Conservation (phyloP, 768 basidiomycete species). For the Russula brevipes region DNA sequence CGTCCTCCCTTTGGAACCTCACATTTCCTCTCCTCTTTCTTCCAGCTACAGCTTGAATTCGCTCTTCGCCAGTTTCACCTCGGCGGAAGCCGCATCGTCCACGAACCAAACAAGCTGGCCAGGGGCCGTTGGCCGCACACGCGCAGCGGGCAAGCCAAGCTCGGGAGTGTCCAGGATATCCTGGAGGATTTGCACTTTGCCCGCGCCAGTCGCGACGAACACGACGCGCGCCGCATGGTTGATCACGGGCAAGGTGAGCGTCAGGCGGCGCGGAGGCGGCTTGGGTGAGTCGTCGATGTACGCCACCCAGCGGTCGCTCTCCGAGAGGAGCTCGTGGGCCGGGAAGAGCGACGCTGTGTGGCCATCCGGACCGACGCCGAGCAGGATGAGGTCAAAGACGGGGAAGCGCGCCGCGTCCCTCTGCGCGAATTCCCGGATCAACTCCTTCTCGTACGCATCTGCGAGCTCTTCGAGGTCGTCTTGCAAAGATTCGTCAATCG, state of each 20-base stretch:
- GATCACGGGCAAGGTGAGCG: slow-evolving; percentile 86
- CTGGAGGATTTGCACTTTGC: slow-evolving; percentile 71
- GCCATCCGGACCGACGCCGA: slow-evolving; percentile 97
- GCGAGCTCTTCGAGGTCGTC: slow-evolving; percentile 75
- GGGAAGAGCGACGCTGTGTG: slow-evolving; percentile 98
- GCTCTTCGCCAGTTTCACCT: slow-evolving; percentile 53
- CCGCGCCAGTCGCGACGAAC: slow-evolving; percentile 82
- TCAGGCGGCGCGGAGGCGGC: slow-evolving; percentile 84
- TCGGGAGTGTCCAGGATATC: slow-evolving; percentile 78
- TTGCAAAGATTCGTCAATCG: slow-evolving; percentile 64
- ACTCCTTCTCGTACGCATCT: slow-evolving; percentile 74
- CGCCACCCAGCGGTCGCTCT: slow-evolving; percentile 92
- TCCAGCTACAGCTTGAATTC: slow-evolving; percentile 49
- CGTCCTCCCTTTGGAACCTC: not conserved
- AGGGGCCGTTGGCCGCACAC: slow-evolving; percentile 70
- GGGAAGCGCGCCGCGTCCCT: slow-evolving; percentile 95
- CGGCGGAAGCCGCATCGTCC: slow-evolving; percentile 73
- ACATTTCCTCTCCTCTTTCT: slow-evolving; percentile 4
- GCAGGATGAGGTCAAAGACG: slow-evolving; percentile 92
- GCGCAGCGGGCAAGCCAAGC: slow-evolving; percentile 71
- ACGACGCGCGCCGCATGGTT: slow-evolving; percentile 84
- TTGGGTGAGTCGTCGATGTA: slow-evolving; percentile 92
- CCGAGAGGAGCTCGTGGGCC: slow-evolving; percentile 76
- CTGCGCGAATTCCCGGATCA: slow-evolving; percentile 88
- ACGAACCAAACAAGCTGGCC: slow-evolving; percentile 95